Conservation (phyloP, 495 filamentous ascomycete species). For the Aspergillus sclerotiicarbonarius region DNA sequence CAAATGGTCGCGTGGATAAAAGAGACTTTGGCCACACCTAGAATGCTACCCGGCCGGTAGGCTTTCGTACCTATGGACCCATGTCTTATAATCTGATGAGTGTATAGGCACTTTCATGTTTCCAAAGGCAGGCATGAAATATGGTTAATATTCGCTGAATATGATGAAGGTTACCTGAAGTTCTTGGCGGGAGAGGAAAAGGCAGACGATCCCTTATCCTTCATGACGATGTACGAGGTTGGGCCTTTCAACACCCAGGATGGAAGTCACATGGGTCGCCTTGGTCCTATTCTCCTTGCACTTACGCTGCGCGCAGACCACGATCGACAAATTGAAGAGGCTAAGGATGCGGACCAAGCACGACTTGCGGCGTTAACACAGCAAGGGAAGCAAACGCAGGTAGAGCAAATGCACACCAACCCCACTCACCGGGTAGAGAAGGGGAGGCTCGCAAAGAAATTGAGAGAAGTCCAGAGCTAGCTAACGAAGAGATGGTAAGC, state of each 20-base stretch:
- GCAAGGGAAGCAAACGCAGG: too few species aligned
- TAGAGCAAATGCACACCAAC: too few species aligned
- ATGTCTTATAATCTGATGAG: too few species aligned
- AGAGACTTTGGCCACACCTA: not conserved
- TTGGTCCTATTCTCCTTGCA: slow-evolving; percentile 7
- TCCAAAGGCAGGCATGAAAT: slow-evolving; percentile 16
- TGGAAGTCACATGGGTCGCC: not conserved
- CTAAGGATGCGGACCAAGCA: too few species aligned
- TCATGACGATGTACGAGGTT: slow-evolving; percentile 9
- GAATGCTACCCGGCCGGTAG: not conserved
- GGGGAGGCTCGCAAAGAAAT: too few species aligned
- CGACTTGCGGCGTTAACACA: too few species aligned
- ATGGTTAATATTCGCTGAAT: slow-evolving; percentile 15
- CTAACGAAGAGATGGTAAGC: too few species aligned
- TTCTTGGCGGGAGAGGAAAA: not conserved
- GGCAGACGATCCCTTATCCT: not conserved
- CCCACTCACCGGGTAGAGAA: too few species aligned
- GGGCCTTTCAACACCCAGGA: slow-evolving; percentile 6
- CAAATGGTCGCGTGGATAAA: slow-evolving; percentile 21
- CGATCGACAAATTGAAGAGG: too few species aligned
- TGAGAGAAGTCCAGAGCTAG: too few species aligned
- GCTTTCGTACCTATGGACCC: too few species aligned
- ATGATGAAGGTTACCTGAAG: slow-evolving; percentile 4
- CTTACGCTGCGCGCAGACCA: not conserved
- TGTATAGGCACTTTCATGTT: slow-evolving; percentile 1